These are phyloP conservation scores for Ballota nigra DNA, from an alignment of 257 asterid species.

Conservation along the genomic window DNA sequence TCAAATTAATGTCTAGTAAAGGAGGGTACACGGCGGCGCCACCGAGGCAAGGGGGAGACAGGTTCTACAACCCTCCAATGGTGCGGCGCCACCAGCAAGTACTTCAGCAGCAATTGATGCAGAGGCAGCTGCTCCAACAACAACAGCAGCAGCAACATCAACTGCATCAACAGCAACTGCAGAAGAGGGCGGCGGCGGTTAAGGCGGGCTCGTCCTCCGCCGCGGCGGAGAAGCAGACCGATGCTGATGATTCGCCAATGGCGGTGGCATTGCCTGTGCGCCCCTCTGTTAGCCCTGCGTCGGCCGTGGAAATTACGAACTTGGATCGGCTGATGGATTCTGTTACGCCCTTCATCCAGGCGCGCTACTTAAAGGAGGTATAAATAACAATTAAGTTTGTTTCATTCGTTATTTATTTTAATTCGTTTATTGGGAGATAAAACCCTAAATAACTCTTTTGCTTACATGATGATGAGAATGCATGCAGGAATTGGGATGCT, in stretches of 20 bases:
- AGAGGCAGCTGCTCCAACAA: slow-evolving; percentile 26
- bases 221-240: slow-evolving; percentile 33
- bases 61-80: slow-evolving; percentile 59
- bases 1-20: slow-evolving; percentile 51
- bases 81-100: slow-evolving; percentile 54
- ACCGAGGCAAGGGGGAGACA: slow-evolving; percentile 45
- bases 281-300: slow-evolving; percentile 32
- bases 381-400: slow-evolving; percentile 6
- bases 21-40: slow-evolving; percentile 59
- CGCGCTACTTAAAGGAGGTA: slow-evolving; percentile 58
- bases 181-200: slow-evolving; percentile 32
- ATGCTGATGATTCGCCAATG: slow-evolving; percentile 29
- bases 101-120: slow-evolving; percentile 32
- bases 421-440: slow-evolving; percentile 3
- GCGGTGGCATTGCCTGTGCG: slow-evolving; percentile 45
- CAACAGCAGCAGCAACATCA: slow-evolving; percentile 17
- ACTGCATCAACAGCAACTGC: slow-evolving; percentile 26
- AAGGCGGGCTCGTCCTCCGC: slow-evolving; percentile 33
- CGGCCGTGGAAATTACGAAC: slow-evolving; percentile 42
- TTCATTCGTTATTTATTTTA: background rate
- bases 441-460: slow-evolving; percentile 22
- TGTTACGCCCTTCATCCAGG: slow-evolving; percentile 53
- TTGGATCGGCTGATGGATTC: slow-evolving; percentile 71
- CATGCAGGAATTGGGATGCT: slow-evolving; percentile 30
- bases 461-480: slow-evolving; percentile 27